Evolutionary conservation across 345 rosid genomes (phyloP), one percentile per base, ranked within the genome.

Genomic region (Streptanthus diversifolius): DNA sequence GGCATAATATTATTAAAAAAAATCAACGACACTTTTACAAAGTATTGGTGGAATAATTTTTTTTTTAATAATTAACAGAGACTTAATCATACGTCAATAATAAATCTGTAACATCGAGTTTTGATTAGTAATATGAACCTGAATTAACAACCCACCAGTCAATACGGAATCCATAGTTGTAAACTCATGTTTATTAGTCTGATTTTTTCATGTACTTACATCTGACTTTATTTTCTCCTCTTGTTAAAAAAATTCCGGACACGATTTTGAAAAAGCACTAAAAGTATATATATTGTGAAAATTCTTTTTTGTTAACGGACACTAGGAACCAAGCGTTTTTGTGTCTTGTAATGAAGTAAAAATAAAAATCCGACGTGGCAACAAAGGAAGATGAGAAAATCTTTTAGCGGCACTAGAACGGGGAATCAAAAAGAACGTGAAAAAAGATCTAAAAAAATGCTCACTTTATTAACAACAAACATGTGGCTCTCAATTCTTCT

Each of bases 381-480:
- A 65, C 11, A 73, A 67, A 27, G 57, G 4, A 22, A 52, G 64
- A 39, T 52, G 19, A n/a, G 18, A 59, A 74, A 68, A 68, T 75
- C 69, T 75, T 74, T 66, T 18, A 59, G 27, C 54, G 57, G 64
- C 68, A 60, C 15, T 48, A 61, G 67, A 75, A 67, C 4, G 27
- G 68, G 74, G 79, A 75, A 75, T 75, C 74, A 68, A 61, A 75
- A 75, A 75, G 79, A 75, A 74, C 57, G 79, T 75, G 79, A 40
- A 62, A 62, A 68, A 61, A 74, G 53, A 74, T 64, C 18, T 54
- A 27, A 19, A 74, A 74, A 54, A 58, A 48, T 74, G 51, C 18
- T 64, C 62, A 68, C 63, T 75, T 68, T 52, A 14, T 40, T 15
- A 9, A 45, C 14, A 40, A 75, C 61, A 62, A 51, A 24, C 35